Base-by-base conservation (phyloP, 495 filamentous ascomycete genomes). In the Aspergillus conjunctus region DNA sequence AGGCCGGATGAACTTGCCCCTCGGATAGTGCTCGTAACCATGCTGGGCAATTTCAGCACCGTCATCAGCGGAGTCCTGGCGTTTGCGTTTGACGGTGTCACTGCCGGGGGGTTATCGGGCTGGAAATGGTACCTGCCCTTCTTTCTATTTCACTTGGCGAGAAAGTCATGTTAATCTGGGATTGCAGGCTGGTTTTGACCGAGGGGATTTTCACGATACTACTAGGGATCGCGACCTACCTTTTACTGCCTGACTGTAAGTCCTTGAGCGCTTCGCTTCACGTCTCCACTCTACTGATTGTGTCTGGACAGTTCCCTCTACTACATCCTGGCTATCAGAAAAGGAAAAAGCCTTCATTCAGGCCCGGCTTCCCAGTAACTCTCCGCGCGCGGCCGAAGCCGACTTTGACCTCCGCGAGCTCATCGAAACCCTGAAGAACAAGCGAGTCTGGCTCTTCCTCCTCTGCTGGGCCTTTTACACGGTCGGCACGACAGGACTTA, bases 61-160 rank as follows among this genome's bases (percentile, higher is more conserved):
- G 68, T 78, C 5, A 67, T 79, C 44, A 68, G 75, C 33, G 77
- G 75, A 7, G 51, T 79, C 14, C 70, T 79, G n/a, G 75, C 77
- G 1, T 78, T 72, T 58, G 74, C 68, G 1, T 78, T 77, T 59
- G 69, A 77, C 51, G 65, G 63, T 12, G 69, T 64, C 5, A 66
- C 65, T 10, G 67, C 74, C 10, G 54, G 68, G 2, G 71, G 74
- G 0, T 58, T 76, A 10, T 76, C 75, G 11, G 77, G 75, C 8
- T 79, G 76, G 75, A 70, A 79, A 64, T 79, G 74, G 73, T 74
- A 65, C 50, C 58, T 30, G 1, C 17, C 4, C 9, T 12, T 3
- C 15, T 9, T 1, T 10, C 32, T 14, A n/a, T n/a, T n/a, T n/a
- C n/a, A n/a, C 9, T 6, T 2, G 1, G 26, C 4, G 15, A 12